Conservation (phyloP, 2,329 filamentous ascomycete genomes). For the Fusarium sp. region DNA sequence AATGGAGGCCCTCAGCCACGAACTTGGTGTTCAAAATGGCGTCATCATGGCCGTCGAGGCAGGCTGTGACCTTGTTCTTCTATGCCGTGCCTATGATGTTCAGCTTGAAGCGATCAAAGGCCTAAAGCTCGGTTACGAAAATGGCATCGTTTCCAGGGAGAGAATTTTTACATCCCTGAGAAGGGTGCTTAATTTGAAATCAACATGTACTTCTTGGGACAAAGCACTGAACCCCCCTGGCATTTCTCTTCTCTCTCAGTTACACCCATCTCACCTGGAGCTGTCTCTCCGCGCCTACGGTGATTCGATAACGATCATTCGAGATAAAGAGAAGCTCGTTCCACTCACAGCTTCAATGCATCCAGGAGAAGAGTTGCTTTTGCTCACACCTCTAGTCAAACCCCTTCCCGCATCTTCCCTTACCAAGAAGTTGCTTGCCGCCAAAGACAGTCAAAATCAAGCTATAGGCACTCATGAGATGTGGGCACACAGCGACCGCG, state of each 20-base stretch:
- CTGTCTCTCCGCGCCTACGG: constrained; percentile 90
- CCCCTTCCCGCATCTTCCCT: constrained; percentile 89
- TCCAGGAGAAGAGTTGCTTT: constrained; percentile 84
- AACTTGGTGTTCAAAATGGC: constrained; percentile 95
- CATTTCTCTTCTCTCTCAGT: constrained; percentile 75
- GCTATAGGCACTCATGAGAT: constrained; percentile 59
- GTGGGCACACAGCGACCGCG: constrained; percentile 64
- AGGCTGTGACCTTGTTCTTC: constrained; percentile 88
- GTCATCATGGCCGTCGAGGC: constrained; percentile 98
- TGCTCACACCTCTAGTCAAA: constrained; percentile 89
- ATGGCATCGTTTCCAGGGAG: constrained; percentile 83
- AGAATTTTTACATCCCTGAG: constrained; percentile 82
- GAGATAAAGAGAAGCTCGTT: constrained; percentile 85
- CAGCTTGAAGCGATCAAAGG: constrained; percentile 93
- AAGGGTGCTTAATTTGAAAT: constrained; percentile 82
- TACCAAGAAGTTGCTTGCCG: constrained; percentile 73
- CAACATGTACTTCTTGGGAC: constrained; percentile 87
- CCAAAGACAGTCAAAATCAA: constrained; percentile 52
- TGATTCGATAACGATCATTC: constrained; percentile 89
- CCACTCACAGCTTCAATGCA: constrained; percentile 85
- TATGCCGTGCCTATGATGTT: constrained; percentile 87
- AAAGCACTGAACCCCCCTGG: constrained; percentile 90
- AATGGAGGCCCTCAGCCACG: constrained; percentile 95
- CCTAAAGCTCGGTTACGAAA: constrained; percentile 87
- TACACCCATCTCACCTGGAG: constrained; percentile 83